Evolutionary conservation across 108 stramenopile genomes (phyloP), one percentile per base, ranked within the genome.

Genomic region (Schizochytrium sp.): DNA sequence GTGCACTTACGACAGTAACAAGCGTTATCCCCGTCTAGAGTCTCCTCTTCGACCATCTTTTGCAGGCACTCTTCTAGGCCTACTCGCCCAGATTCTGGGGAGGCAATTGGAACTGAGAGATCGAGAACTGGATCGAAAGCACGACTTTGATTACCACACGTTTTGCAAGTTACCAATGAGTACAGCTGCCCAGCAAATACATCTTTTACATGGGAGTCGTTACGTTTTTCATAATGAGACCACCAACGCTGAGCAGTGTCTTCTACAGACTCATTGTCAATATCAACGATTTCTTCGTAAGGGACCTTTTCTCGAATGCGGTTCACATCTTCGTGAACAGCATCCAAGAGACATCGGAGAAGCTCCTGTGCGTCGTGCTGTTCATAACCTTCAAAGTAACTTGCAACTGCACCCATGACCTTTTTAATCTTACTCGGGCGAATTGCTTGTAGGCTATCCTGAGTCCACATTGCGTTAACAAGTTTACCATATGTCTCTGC

Each of bases 341-440:
- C 96, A 89, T 99, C 99, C 15, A 99, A 89, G 44, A 99, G 91
- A 89, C 97, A 98, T 15, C 94, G 95, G 87, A 98, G 96, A 19
- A 99, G 92, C 89, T 99, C 99, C 89, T 98, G 98, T 3, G 97
- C 96, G 89, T 99, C 99, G 88, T 99, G 99, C 93, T 99, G 99
- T 88, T 98, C 97, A 90, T 99, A 99, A 3, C 99, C 99, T 58
- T 95, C 90, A 91, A 99, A 99, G 89, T 96, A 95, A 56, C 97
- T 94, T 3, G 96, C 96, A 88, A 96, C 95, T 60, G 94, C 91
- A 19, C 97, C 97, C 0, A 99, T 92, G 5, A 96, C 96, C n/a
- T 93, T 61, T 89, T 99, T 98, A 94, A 99, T 40, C 13, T 50
- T 88, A 41, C 89, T 28, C 44, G 93, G 93, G 3, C 61, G 58